Evolutionary conservation across 2,329 filamentous ascomycete species (phyloP).

Genomic region (Calonectria hawksworthii): DNA sequence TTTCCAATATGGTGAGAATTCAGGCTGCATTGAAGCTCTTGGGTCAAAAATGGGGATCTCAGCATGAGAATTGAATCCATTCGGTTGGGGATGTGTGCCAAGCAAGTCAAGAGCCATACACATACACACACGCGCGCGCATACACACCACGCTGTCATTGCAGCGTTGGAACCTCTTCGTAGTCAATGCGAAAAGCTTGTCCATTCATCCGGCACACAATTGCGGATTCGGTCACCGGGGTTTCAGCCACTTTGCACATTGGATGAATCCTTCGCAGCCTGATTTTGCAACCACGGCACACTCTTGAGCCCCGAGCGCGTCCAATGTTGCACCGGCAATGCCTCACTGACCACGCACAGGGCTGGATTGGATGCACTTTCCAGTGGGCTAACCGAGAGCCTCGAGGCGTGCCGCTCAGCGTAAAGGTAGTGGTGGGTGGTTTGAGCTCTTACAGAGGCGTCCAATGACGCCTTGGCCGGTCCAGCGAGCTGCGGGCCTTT

Average conservation of each 20-base stretch:
- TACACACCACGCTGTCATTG: background rate
- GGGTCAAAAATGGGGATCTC: background rate
- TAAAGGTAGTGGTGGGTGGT: too few species aligned
- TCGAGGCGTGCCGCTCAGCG: background rate
- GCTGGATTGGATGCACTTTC: background rate
- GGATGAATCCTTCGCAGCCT: background rate
- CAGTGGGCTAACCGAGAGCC: background rate
- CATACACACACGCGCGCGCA: too few species aligned
- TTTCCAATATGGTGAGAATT: background rate
- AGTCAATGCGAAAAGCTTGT: background rate
- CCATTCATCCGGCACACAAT: background rate
- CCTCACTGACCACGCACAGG: background rate
- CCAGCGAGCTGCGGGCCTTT: background rate
- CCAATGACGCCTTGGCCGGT: background rate
- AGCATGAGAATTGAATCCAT: background rate
- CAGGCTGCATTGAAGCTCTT: background rate
- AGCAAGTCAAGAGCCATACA: background rate
- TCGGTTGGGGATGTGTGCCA: too few species aligned
- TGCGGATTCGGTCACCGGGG: background rate
- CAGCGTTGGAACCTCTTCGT: background rate
- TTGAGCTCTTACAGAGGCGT: background rate
- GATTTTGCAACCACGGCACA: background rate
- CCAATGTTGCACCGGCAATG: background rate
- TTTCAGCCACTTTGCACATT: background rate
- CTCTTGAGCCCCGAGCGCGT: background rate